Percentiles rank a stretch among this genome's conserved stretches.
Evolutionary conservation across 108 stramenopile species (phyloP).

Genomic region (Cyclostephanos tholiformis): DNA sequence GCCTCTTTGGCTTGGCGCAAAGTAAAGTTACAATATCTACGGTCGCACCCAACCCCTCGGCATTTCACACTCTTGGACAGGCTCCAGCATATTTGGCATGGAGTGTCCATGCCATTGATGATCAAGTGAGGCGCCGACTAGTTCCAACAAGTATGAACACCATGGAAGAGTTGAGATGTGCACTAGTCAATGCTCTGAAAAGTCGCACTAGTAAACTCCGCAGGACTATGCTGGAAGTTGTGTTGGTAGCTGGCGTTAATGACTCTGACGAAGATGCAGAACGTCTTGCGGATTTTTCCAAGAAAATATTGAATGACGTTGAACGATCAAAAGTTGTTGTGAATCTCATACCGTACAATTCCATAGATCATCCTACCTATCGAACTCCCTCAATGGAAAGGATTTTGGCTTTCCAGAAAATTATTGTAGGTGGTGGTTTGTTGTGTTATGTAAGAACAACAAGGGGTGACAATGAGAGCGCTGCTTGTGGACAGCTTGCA

Average conservation of each 20-base stretch:
- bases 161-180: constrained; percentile 75
- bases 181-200: constrained; percentile 65
- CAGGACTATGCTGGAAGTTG: constrained; percentile 79
- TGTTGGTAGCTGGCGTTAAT: constrained; percentile 82
- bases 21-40: constrained; percentile 81
- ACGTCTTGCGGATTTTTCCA: constrained; percentile 69
- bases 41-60: constrained; percentile 74
- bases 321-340: constrained; percentile 66
- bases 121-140: constrained; percentile 67
- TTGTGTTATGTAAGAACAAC: constrained; percentile 65
- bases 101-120: constrained; percentile 83
- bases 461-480: constrained; percentile 83
- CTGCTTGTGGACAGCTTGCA: constrained; percentile 88
- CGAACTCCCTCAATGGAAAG: constrained; percentile 57
- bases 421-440: constrained; percentile 47
- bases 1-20: constrained; percentile 65
- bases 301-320: constrained; percentile 57
- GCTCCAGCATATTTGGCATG: constrained; percentile 79
- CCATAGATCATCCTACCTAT: constrained; percentile 65
- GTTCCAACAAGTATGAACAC: constrained; percentile 82
- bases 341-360: constrained; percentile 90
- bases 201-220: constrained; percentile 53
- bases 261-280: constrained; percentile 79
- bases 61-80: constrained; percentile 55
- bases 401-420: constrained; percentile 61